A percentile compares a stretch with the other conserved stretches of the same genome.
Evolutionary conservation across 106 monocot genomes (phyloP).

Genomic region (Dendrobium chrysotoxum): DNA sequence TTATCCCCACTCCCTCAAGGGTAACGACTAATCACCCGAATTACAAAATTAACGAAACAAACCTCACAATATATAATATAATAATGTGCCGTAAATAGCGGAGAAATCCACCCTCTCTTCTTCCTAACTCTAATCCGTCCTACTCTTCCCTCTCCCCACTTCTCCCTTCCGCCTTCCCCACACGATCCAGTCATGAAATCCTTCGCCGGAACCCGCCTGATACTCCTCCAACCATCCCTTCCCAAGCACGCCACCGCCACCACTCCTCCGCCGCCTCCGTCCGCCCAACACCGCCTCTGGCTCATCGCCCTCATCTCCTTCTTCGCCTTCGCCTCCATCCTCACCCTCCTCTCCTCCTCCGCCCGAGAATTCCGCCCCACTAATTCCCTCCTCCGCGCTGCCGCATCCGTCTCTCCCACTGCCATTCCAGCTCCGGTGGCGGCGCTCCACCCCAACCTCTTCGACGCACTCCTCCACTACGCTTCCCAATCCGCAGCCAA

Average conservation of each 20-base stretch:
- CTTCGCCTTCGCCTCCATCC: slow-evolving; percentile 26
- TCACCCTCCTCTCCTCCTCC: slow-evolving; percentile 10
- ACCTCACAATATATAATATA: neutral
- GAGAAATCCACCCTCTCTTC: neutral
- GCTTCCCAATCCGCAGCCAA: slow-evolving; percentile 32
- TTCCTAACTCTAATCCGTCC: neutral
- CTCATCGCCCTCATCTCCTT: slow-evolving; percentile 45
- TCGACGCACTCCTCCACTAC: slow-evolving; percentile 68
- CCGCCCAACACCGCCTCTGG: slow-evolving; percentile 34
- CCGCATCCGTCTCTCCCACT: neutral
- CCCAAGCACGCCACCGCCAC: slow-evolving; percentile 10
- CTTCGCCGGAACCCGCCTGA: slow-evolving; percentile 24
- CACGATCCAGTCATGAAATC: slow-evolving; percentile 10
- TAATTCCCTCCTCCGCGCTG: neutral
- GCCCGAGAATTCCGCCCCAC: neutral
- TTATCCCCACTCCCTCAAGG: neutral
- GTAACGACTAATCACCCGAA: slow-evolving; percentile 4
- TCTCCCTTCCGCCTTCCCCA: no score
- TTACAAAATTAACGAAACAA: neutral
- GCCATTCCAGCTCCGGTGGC: neutral
- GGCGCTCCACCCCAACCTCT: slow-evolving; percentile 15
- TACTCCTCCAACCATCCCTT: slow-evolving; percentile 30
- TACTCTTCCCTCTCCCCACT: no score
- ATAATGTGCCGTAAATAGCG: neutral
- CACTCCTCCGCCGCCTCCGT: slow-evolving; percentile 1